Base-by-base conservation (phyloP, 257 asterid species). In the Verbascum thapsus region DNA sequence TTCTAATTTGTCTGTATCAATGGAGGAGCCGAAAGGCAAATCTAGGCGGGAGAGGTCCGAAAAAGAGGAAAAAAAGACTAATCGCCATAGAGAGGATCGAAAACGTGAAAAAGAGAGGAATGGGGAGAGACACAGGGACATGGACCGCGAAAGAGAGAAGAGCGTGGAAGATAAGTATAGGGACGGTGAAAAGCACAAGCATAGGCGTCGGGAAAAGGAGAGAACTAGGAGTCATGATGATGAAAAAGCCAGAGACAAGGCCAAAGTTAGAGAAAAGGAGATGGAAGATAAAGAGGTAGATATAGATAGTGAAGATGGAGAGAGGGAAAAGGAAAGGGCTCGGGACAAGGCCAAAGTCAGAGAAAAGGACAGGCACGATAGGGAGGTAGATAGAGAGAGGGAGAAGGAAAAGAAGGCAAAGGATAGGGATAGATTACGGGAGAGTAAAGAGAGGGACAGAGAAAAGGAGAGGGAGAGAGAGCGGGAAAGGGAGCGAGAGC, bases 1-100 rank as follows among this genome's bases (percentile, higher is more conserved):
- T 53, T 54, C 32, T 23, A 30, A 18, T n/a, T 42, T 47, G 9
- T 47, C 16, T 42, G 49, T 35, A 10, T 67, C 30, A 15, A 80
- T 83, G 90, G 90, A 78, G 58, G 84, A 80, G 64, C 12, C 52
- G 26, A 83, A 69, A 64, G 54, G 76, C 37, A 83, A 76, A 77
- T 78, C 85, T 8, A 69, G 72, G 53, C 76, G 75, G 66, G 83
- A 76, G 53, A 75, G 72, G 6, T 74, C 81, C 19, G 88, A 55
- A 22, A 73, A 42, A 58, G 80, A 78, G 8, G 81, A 75, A 43
- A 44, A 49, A 32, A 75, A 70, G 60, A 61, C 39, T 42, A 67
- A 32, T 63, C 68, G 63, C 54, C 80, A 53, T 2, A 59, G 80
- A 32, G 83, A 77, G 35, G 80, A 75, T 13, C 76, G 83, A 15